Conservation (phyloP, 2,329 filamentous ascomycete genomes). For the Sporothrix globosa region DNA sequence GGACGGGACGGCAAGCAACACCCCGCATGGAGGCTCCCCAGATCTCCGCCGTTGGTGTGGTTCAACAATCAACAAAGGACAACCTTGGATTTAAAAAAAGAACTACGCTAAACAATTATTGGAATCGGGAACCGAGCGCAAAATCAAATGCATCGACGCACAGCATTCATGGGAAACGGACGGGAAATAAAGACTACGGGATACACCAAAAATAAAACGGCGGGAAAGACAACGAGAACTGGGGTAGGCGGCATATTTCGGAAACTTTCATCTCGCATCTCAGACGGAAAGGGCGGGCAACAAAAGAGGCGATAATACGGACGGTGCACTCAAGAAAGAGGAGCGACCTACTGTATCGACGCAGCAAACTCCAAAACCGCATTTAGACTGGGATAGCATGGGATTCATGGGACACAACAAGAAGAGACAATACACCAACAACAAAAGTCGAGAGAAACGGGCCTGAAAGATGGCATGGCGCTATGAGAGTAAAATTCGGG, state of each 20-base stretch:
- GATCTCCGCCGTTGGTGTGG: not conserved
- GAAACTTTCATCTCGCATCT: constrained; percentile 6
- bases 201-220: constrained; percentile 6
- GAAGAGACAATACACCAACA: not conserved
- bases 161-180: not conserved
- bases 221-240: constrained; percentile 5
- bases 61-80: not conserved
- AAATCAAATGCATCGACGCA: not conserved
- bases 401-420: not conserved
- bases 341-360: not conserved
- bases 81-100: not conserved
- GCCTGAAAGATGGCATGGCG: not conserved
- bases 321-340: not conserved
- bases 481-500: not conserved
- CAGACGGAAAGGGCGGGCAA: not conserved
- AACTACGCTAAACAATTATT: not conserved
- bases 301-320: constrained; percentile 6
- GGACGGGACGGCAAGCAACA: constrained; percentile 11
- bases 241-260: constrained; percentile 9
- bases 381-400: constrained; percentile 18
- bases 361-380: constrained; percentile 8
- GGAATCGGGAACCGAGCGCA: not conserved
- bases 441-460: not conserved
- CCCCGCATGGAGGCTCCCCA: constrained; percentile 12
- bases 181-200: not conserved